A percentile compares a stretch with the other conserved stretches of the same genome.
Evolutionary conservation across 495 filamentous ascomycete species (phyloP).

Genomic region (Aspergillus nanangensis): DNA sequence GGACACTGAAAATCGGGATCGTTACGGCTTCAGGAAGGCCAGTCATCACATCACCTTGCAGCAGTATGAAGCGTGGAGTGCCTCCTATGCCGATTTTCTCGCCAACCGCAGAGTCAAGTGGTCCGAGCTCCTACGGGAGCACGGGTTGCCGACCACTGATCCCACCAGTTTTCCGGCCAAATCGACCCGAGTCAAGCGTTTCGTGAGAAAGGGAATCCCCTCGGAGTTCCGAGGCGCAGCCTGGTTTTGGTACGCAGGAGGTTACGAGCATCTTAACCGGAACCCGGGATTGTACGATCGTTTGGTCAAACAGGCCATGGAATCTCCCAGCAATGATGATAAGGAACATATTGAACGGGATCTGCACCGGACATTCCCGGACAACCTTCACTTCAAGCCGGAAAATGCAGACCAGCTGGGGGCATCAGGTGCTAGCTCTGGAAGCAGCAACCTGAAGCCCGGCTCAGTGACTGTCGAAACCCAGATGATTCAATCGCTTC

Average conservation of each 20-base stretch:
- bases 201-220: slow-evolving; percentile 92
- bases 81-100: slow-evolving; percentile 62
- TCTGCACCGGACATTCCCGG: slow-evolving; percentile 90
- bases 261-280: slow-evolving; percentile 68
- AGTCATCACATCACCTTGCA: slow-evolving; percentile 69
- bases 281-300: slow-evolving; percentile 69
- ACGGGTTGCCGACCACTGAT: slow-evolving; percentile 63
- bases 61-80: slow-evolving; percentile 81
- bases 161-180: slow-evolving; percentile 76
- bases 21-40: slow-evolving; percentile 89
- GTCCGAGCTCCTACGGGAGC: slow-evolving; percentile 69
- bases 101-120: slow-evolving; percentile 75
- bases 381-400: slow-evolving; percentile 88
- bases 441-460: slow-evolving; percentile 26
- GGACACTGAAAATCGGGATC: slow-evolving; percentile 54
- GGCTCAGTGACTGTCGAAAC: slow-evolving; percentile 55
- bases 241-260: slow-evolving; percentile 98
- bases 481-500: slow-evolving; percentile 71
- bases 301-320: slow-evolving; percentile 59
- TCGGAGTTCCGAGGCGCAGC: slow-evolving; percentile 87
- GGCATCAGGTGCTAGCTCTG: slow-evolving; percentile 14
- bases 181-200: slow-evolving; percentile 78
- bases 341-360: slow-evolving; percentile 93
- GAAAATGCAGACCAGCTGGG: slow-evolving; percentile 36
- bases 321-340: slow-evolving; percentile 61